These are phyloP conservation scores for Aspergillus conjunctus DNA, from an alignment of 495 filamentous ascomycete genomes.

Conservation along the genomic window DNA sequence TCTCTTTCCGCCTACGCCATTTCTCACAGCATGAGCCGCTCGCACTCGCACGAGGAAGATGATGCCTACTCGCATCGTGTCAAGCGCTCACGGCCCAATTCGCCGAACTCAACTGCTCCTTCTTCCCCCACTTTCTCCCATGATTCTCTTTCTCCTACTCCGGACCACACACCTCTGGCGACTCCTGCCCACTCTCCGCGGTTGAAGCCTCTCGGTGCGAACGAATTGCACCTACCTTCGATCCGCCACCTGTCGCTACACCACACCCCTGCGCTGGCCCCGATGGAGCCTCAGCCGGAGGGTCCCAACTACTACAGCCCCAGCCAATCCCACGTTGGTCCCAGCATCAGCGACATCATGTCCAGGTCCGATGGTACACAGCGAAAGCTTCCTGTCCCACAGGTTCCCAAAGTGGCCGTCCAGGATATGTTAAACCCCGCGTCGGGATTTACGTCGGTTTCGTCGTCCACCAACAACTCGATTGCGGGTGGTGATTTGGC, in stretches of 20 bases:
- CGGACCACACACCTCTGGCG: constrained; percentile 93
- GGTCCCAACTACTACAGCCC: constrained; percentile 60
- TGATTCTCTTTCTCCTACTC: constrained; percentile 93
- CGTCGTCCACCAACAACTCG: constrained; percentile 53
- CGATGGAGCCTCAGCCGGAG: constrained; percentile 80
- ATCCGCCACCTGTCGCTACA: constrained; percentile 85
- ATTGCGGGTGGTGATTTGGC: constrained; percentile 47
- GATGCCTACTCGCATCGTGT: constrained; percentile 68
- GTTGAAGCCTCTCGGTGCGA: constrained; percentile 70
- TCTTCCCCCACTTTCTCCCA: constrained; percentile 98
- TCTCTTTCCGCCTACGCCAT: constrained; percentile 82
- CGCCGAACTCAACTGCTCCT: constrained; percentile 91
- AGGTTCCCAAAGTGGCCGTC: constrained; percentile 83
- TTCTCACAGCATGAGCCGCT: constrained; percentile 81
- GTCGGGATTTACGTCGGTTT: constrained; percentile 61
- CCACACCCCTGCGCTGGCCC: constrained; percentile 85
- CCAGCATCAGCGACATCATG: constrained; percentile 91
- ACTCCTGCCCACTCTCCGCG: constrained; percentile 96
- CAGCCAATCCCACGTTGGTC: constrained; percentile 56
- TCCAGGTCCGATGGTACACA: constrained; percentile 82
- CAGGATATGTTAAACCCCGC: constrained; percentile 77
- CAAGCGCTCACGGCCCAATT: constrained; percentile 88
- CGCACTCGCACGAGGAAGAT: constrained; percentile 87
- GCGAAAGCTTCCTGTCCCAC: constrained; percentile 90
- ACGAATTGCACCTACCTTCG: constrained; percentile 78